These are phyloP conservation scores for Globisporangium okanoganense DNA, from an alignment of 352 stramenopile genomes.

Conservation along the genomic window DNA sequence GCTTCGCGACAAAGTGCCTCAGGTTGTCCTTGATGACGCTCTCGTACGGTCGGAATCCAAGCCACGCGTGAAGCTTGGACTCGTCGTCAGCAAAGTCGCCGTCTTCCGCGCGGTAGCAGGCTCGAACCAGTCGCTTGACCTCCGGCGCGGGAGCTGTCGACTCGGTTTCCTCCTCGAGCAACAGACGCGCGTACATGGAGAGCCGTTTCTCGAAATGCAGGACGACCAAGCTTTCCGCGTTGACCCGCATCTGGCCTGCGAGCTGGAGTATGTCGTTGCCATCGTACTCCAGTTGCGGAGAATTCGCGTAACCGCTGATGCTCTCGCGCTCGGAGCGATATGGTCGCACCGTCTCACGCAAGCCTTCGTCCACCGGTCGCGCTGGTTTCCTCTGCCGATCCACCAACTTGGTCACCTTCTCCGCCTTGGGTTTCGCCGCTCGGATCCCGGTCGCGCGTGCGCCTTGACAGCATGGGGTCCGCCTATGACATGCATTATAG, in stretches of 20 bases:
- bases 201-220: constrained; percentile 12
- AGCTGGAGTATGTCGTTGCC: neutral
- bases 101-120: constrained; percentile 5
- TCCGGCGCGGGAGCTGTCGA: neutral
- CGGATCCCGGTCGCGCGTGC: neutral
- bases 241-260: constrained; percentile 5
- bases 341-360: constrained; percentile 6
- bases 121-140: neutral
- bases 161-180: neutral
- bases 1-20: constrained; percentile 6
- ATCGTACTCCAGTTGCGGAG: neutral
- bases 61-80: neutral
- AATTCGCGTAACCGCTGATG: neutral
- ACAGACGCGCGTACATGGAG: neutral
- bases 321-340: constrained; percentile 8
- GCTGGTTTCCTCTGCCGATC: neutral
- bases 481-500: no score
- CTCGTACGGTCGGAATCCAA: constrained; percentile 4
- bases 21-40: constrained; percentile 10
- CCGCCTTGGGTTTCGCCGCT: neutral
- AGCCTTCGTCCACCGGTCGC: neutral
- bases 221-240: constrained; percentile 8
- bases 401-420: neutral
- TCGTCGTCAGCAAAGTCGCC: neutral
- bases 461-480: constrained; percentile 11